Evolutionary conservation across 1,139 yeast genomes (phyloP), one percentile per base, ranked within the genome.

Genomic region (Zhuliangozyma blackwelliae): DNA sequence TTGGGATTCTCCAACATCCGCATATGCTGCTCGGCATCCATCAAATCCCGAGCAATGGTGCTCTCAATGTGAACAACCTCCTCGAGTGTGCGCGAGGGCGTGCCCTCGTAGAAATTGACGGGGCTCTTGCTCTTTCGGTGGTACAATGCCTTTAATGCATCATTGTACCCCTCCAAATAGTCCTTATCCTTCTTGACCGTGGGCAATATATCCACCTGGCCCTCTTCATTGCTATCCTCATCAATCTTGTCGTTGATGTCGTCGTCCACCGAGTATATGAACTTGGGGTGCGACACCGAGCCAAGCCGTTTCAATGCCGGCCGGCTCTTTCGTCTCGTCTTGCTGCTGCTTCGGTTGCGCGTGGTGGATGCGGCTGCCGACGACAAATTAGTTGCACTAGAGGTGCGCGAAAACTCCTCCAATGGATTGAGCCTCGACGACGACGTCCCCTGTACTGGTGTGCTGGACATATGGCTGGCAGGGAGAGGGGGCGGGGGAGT

Each of bases 181-280:
- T 81, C 82, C 20, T 82, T 56, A 45, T 77, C 82, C 35, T 72
- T 41, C 30, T 48, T 48, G 20, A 36, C 34, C 34, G 32, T 40
- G 75, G 22, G 22, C 7, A 21, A 7, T 7, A 6, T 5, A 7
- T 6, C 7, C 7, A 21, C 7, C 22, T 21, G 22, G 16, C 45
- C 84, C 11, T 72, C 73, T 43, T 76, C 81, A 10, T 76, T 64
- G 41, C 77, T 85, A 34, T 72, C 76, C 30, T 78, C 61, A 27
- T 56, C 57, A 5, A 54, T 51, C 33, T 57, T 50, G 34, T 62
- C 82, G 48, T 55, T 54, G 19, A 67, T 60, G 43, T 82, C 87
- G 54, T 86, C 95, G 55, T 86, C 95, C 0, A 85, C 92, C 22
- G 85, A 77, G 51, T 78, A 83, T 2, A 82, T 63, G 30, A 65